Percentiles rank a stretch among this genome's conserved stretches.
These are phyloP conservation scores for Mallotus japonicus DNA, from an alignment of 441 rosid genomes.

Conservation along the genomic window DNA sequence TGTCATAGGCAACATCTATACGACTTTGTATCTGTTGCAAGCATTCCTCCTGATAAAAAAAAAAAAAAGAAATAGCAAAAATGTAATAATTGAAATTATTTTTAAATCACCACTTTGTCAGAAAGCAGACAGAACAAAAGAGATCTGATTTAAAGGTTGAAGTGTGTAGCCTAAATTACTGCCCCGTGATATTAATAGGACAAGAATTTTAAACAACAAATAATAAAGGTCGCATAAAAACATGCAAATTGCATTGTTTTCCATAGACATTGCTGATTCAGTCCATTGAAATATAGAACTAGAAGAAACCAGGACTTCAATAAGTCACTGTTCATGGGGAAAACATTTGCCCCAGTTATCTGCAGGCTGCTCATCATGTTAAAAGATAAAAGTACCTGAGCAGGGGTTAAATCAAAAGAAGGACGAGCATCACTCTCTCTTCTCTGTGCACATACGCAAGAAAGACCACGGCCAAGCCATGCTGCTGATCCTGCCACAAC, in stretches of 20 bases:
- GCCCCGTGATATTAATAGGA: neutral
- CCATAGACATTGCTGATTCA: neutral
- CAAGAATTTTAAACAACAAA: neutral
- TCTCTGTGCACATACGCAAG: conserved; percentile 96
- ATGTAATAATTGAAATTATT: neutral
- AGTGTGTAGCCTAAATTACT: neutral
- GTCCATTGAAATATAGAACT: neutral
- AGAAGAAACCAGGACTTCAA: neutral
- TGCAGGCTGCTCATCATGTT: neutral
- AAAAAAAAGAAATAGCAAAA: conserved; percentile 15
- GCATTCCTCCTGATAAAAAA: conserved; percentile 71
- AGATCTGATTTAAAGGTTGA: neutral
- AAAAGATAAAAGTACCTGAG: conserved; percentile 51
- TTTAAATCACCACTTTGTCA: neutral
- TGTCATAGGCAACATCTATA: conserved; percentile 81
- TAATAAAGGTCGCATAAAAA: neutral
- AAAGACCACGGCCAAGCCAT: conserved; percentile 95
- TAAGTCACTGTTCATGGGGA: neutral
- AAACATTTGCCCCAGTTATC: neutral
- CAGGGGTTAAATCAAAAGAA: conserved; percentile 85
- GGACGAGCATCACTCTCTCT: conserved; percentile 83
- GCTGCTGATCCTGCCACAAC: conserved; percentile 99
- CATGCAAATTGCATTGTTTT: neutral
- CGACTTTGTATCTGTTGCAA: conserved; percentile 81
- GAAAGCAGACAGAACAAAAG: neutral